Conservation (phyloP, 2,329 filamentous ascomycete genomes). For the Dendryphion nanum region DNA sequence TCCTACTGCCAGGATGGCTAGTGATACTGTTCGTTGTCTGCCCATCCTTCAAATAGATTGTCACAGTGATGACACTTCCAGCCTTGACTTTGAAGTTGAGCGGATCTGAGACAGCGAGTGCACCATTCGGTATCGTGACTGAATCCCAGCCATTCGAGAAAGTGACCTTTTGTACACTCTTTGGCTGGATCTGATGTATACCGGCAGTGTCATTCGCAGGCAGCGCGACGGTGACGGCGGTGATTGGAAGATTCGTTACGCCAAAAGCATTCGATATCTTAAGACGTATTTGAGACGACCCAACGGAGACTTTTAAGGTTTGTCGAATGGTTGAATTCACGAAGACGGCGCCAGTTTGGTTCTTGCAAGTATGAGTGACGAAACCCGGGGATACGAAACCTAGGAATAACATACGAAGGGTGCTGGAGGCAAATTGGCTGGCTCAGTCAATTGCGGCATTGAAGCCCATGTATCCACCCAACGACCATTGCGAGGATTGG, state of each 20-base stretch:
- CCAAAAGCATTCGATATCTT: constrained; percentile 67
- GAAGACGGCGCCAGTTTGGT: constrained; percentile 55
- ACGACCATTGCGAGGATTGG: constrained; percentile 40
- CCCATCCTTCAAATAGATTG: constrained; percentile 57
- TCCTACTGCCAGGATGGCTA: constrained; percentile 63
- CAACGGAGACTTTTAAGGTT: constrained; percentile 61
- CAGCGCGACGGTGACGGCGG: constrained; percentile 57
- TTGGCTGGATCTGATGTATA: constrained; percentile 51
- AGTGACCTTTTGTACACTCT: constrained; percentile 54
- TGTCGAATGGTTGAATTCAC: constrained; percentile 64
- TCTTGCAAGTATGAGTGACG: too few species aligned
- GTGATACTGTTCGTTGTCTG: constrained; percentile 60
- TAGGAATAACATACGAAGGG: constrained; percentile 46
- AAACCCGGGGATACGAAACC: not conserved
- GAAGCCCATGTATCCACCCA: constrained; percentile 65
- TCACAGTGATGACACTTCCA: constrained; percentile 56
- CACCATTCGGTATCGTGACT: constrained; percentile 55
- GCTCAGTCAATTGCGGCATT: constrained; percentile 66
- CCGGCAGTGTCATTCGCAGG: constrained; percentile 56
- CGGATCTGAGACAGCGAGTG: constrained; percentile 61
- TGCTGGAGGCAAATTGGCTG: constrained; percentile 58
- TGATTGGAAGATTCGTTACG: constrained; percentile 58
- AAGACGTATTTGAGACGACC: constrained; percentile 57
- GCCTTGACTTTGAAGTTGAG: constrained; percentile 54
- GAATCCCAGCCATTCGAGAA: constrained; percentile 57